Base-by-base conservation (phyloP, 2,329 filamentous ascomycete genomes). In the Aureobasidium vineae region DNA sequence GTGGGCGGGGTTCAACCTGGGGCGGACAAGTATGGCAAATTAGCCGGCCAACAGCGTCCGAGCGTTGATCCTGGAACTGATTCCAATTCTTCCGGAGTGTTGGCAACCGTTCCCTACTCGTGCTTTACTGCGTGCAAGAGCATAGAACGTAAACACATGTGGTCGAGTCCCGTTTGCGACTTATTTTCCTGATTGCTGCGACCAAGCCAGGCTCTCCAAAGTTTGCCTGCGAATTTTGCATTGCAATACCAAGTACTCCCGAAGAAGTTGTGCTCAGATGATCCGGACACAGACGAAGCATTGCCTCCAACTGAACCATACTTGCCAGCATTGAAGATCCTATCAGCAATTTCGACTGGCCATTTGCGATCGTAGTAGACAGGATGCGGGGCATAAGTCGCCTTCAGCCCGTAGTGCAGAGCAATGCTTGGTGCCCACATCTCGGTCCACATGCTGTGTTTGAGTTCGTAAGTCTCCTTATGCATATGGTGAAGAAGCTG, bases 91-190 rank as follows among this genome's bases (percentile, higher is more conserved):
- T 8, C 5, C 11, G 15, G 7, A 11, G 6, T 8, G 31, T 54
- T 36, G 1, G 8, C 33, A 38, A 16, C 33, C 11, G 3, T 36
- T 15, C 1, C 13, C 23, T 26, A 56, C 23, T 43, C 54, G n/a
- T 63, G 41, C 23, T 63, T 52, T 11, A 63, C 36, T 13, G 59
- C 13, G 6, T 63, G 59, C 43, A 63, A 63, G n/a, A 63, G 43
- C 43, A 63, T 36, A 1, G 43, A 36, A 11, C 43, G 43, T 16
- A 63, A 10, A 38, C 59, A 63, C 59, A 63, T 63, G 19, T 43
- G 41, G 5, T 41, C 47, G 31, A 40, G n/a, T 13, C 47, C 59
- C 6, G 21, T 28, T 4, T 13, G 28, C 6, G 13, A 16, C 28
- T 11, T 38, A 7, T 31, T 26, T 16, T 52, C 41, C 5, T 19